Conservation (phyloP, 169 alveolate genomes). For the Eimeria sp. region DNA sequence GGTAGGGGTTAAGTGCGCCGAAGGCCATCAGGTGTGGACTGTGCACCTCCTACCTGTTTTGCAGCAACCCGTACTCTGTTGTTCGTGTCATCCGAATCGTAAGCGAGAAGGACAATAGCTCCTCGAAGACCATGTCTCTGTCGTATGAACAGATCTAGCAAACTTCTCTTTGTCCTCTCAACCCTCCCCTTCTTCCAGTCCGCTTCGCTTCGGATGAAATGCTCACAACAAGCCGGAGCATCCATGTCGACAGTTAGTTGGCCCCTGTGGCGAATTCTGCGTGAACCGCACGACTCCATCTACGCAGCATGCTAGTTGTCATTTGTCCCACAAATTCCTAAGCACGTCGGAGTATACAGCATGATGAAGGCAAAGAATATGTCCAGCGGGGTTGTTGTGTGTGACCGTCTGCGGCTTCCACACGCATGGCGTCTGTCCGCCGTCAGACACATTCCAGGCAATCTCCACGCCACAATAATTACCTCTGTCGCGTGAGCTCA, state of each 20-base stretch:
- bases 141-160: slow-evolving; percentile 34
- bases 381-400: neutral
- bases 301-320: neutral
- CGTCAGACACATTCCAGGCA: neutral
- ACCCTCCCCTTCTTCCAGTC: slow-evolving; percentile 73
- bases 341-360: neutral
- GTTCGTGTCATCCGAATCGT: slow-evolving; percentile 73
- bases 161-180: slow-evolving; percentile 41
- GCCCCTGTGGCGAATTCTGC: slow-evolving; percentile 40
- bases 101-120: slow-evolving; percentile 59
- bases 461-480: neutral
- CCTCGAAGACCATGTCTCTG: slow-evolving; percentile 43
- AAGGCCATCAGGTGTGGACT: neutral
- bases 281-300: neutral
- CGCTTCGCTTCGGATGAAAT: slow-evolving; percentile 42
- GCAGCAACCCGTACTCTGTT: slow-evolving; percentile 72
- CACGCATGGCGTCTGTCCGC: neutral
- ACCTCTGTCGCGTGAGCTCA: slow-evolving; percentile 72
- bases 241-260: slow-evolving; percentile 64
- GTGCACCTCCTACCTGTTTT: slow-evolving; percentile 49
- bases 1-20: neutral
- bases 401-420: neutral
- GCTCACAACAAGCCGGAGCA: slow-evolving; percentile 61
- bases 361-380: neutral
- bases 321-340: neutral